Base-by-base conservation (phyloP, 371 early-diverging fungal species). In the Amoeboradix gromovi region DNA sequence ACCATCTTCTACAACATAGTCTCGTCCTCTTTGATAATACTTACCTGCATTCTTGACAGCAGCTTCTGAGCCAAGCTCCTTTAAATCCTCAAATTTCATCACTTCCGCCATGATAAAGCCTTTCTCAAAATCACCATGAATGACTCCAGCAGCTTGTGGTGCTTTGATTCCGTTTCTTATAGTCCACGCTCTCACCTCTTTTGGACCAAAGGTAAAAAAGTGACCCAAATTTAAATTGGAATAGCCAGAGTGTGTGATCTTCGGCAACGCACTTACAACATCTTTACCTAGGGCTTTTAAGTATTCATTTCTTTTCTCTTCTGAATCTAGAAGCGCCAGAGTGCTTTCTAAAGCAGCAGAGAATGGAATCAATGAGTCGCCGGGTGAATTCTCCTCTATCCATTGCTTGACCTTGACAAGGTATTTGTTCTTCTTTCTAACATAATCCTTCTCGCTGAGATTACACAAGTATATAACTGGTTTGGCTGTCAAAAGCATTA, bases 51-150 rank as follows among this genome's bases (percentile, higher is more conserved):
- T 87, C 82, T 94, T 95, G 68, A 98, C 92, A 22, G 88, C 87
- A 22, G 82, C 76, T 74, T 96, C 98, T 29, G 77, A 74, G 28
- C 87, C 87, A 16, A 83, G 77, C 70, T 87, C 87, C 74, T 86
- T 80, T 69, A 96, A 76, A 73, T 92, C 94, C 1, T 83, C 83
- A 72, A 82, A 94, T 71, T 82, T 80, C 86, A 90, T 91, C 28
- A 94, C 86, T 82, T 99, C 99, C 30, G 94, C 98, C 85, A 90
- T 88, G 74, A 99, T 92, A 75, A 99, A 98, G 71, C 95, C 87
- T 69, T 79, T 80, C 74, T 92, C 94, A 76, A 98, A 96, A 74
- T 98, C 98, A 30, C 88, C 84, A 80, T 92, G 92, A 71, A 91
- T 91, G 1, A 91, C 91, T 71, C 92, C 89, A 22, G 97, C 99